Conservation (phyloP, 1,139 yeast genomes). For the Ogataea hybrid region DNA sequence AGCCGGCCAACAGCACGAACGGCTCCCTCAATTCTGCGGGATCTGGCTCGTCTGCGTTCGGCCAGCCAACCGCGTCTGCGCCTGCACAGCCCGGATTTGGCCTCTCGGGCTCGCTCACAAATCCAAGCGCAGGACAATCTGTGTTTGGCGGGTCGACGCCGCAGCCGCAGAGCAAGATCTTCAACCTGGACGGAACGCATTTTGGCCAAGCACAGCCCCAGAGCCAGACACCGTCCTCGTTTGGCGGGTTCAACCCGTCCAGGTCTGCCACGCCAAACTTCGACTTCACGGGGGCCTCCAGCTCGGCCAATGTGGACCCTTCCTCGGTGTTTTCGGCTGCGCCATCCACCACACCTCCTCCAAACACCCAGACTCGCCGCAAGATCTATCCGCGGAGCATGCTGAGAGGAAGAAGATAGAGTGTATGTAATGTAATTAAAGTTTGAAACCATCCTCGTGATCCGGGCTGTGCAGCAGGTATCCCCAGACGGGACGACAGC, state of each 20-base stretch:
- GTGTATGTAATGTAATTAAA: slow-evolving; percentile 5
- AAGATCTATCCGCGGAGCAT: slow-evolving; percentile 21
- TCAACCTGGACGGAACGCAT: slow-evolving; percentile 14
- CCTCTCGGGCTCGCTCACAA: slow-evolving; percentile 12
- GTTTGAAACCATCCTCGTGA: slow-evolving; percentile 3
- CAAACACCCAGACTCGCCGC: slow-evolving; percentile 14
- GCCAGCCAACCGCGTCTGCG: not conserved
- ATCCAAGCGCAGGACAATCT: slow-evolving; percentile 15
- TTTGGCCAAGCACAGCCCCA: slow-evolving; percentile 10
- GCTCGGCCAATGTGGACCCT: slow-evolving; percentile 24
- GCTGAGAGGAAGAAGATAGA: slow-evolving; percentile 18
- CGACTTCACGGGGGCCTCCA: slow-evolving; percentile 28
- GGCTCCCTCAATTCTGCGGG: not conserved
- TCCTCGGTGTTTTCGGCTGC: slow-evolving; percentile 28
- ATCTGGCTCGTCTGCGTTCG: not conserved
- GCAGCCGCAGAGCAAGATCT: slow-evolving; percentile 16
- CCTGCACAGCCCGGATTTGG: slow-evolving; percentile 4
- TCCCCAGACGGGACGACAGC: not conserved
- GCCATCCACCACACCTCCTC: slow-evolving; percentile 23
- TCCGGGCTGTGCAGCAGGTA: slow-evolving; percentile 5
- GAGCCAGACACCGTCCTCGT: slow-evolving; percentile 6
- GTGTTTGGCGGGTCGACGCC: slow-evolving; percentile 12
- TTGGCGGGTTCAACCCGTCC: slow-evolving; percentile 19
- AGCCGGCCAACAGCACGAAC: not conserved
- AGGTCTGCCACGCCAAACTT: slow-evolving; percentile 30